phyloP scores from a whole-genome alignment of 2,329 filamentous ascomycete species.

The Fusarium multiceps region DNA sequence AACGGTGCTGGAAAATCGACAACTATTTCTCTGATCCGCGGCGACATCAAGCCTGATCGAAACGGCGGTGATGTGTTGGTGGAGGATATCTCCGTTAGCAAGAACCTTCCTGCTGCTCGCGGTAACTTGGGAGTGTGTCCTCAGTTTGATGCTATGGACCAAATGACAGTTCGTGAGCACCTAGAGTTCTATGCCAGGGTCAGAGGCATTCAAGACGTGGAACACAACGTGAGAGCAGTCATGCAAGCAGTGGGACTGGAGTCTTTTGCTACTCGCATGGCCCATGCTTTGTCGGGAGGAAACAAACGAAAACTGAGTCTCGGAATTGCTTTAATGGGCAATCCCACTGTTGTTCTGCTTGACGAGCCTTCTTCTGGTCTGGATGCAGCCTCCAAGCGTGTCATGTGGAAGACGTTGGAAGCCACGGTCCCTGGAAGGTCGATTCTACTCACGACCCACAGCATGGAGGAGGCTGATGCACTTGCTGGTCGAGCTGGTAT shows the following conservation, averaged over 20 bases:
- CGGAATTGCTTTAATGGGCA: constrained; percentile 92
- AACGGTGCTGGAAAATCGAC: constrained; percentile 94
- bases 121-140: constrained; percentile 90
- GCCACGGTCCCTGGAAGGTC: constrained; percentile 80
- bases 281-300: constrained; percentile 82
- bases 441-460: constrained; percentile 89
- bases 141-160: constrained; percentile 87
- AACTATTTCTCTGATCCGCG: constrained; percentile 87
- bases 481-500: constrained; percentile 87
- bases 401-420: constrained; percentile 91
- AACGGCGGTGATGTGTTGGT: constrained; percentile 84
- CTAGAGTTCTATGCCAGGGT: constrained; percentile 88
- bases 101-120: constrained; percentile 76
- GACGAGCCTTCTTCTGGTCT: constrained; percentile 91
- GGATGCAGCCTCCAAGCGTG: constrained; percentile 88
- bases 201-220: constrained; percentile 79
- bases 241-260: constrained; percentile 83
- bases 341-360: constrained; percentile 85
- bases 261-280: constrained; percentile 78
- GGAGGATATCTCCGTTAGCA: constrained; percentile 79
- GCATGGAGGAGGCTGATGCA: constrained; percentile 95
- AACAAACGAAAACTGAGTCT: constrained; percentile 94
- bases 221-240: constrained; percentile 81
- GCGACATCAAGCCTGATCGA: constrained; percentile 80
- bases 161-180: constrained; percentile 90